These are phyloP conservation scores for Niveomyces coronatus DNA, from an alignment of 2,329 filamentous ascomycete species.

Conservation along the genomic window DNA sequence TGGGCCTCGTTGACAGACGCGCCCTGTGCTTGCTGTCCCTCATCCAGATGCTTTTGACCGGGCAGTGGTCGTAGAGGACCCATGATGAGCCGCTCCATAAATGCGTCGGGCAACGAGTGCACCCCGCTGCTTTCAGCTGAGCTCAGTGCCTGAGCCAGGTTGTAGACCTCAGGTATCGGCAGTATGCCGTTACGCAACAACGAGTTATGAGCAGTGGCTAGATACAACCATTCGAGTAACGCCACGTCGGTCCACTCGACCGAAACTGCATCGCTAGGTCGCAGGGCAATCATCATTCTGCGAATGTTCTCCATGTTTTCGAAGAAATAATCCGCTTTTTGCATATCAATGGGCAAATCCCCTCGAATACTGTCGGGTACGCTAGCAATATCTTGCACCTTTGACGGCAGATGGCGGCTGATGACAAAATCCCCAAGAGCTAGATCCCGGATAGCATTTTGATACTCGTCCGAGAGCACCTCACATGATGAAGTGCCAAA, in stretches of 20 bases:
- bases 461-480: constrained; percentile 34
- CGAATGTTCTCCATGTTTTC: constrained; percentile 39
- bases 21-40: constrained; percentile 17
- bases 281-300: constrained; percentile 33
- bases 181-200: constrained; percentile 26
- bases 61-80: constrained; percentile 22
- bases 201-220: constrained; percentile 17
- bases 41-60: constrained; percentile 22
- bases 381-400: constrained; percentile 15
- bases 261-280: constrained; percentile 11
- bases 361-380: constrained; percentile 1
- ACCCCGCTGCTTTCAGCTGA: constrained; percentile 15
- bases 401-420: constrained; percentile 24
- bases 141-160: constrained; percentile 25
- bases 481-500: constrained; percentile 64
- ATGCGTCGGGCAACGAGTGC: constrained; percentile 15
- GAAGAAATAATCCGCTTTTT: constrained; percentile 28
- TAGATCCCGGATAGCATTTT: constrained; percentile 27
- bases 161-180: constrained; percentile 29
- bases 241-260: background rate
- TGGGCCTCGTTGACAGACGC: constrained; percentile 17
- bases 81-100: constrained; percentile 23
- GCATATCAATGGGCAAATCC: constrained; percentile 14
- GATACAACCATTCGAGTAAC: constrained; percentile 13
- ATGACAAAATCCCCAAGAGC: constrained; percentile 31